Evolutionary conservation across 2,329 filamentous ascomycete species (phyloP), one percentile per base, ranked within the genome.

Genomic region (Fusarium multiceps): DNA sequence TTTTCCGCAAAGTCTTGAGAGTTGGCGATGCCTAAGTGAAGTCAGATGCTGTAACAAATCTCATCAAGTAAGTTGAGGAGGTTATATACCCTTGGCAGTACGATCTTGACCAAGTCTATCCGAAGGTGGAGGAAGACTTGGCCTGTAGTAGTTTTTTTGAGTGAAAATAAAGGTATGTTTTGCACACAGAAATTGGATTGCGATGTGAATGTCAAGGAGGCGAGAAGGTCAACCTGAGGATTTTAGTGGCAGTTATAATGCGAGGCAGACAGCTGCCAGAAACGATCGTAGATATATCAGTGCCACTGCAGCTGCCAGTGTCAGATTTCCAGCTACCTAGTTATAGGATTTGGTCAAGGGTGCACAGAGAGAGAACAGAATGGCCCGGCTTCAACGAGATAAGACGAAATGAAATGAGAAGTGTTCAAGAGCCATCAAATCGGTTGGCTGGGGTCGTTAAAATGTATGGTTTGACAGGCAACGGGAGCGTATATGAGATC

Each of bases 401-500:
- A 21, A 25, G 18, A 13, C 20, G 47, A 49, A 43, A 48, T 65
- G 32, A 53, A 16, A 23, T 54, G 37, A 46, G 32, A 46, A 41
- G 48, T n/a, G 42, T 45, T 54, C 48, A 49, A 51, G 25, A 58
- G 49, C 53, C 66, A 59, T 58, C 56, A 54, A 47, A 51, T 30
- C 53, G 34, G 34, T 50, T 25, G 48, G 34, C 55, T 46, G 56
- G n/a, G 30, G n/a, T 50, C 23, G 47, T n/a, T 50, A 13, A 25
- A 25, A 55, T 21, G n/a, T 53, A 16, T 55, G 30, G 51, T 20
- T 55, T 55, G 53, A 42, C 50, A 51, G 53, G 59, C 55, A 60
- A 59, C 61, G 57, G 61, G 62, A 71, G 57, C 63, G 62, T 59
- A 67, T 64, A 50, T 48, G 63, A 54, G 48, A 68, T 55, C 34